Conservation (phyloP, 2,329 filamentous ascomycete species). For the Botrytis squamosa region DNA sequence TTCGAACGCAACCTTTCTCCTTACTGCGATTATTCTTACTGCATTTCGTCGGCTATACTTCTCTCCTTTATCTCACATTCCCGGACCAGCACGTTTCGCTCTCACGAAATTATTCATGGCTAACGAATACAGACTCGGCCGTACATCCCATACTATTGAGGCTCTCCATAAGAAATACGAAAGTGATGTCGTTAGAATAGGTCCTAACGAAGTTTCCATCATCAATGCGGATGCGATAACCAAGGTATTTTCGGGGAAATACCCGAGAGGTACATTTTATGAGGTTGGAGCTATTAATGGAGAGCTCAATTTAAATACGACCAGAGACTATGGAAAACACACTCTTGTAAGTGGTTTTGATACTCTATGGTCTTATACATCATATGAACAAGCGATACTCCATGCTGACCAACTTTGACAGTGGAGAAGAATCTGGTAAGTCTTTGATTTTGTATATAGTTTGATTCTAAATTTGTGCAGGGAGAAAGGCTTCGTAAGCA, state of each 20-base stretch:
- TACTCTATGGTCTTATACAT: background rate
- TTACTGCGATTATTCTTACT: conserved; percentile 20
- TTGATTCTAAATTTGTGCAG: background rate
- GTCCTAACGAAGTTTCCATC: conserved; percentile 34
- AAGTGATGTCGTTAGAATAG: conserved; percentile 29
- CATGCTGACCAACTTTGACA: background rate
- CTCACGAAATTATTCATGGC: conserved; percentile 30
- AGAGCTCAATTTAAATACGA: conserved; percentile 24
- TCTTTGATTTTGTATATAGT: background rate
- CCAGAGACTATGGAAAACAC: conserved; percentile 24
- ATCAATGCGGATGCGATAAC: conserved; percentile 30
- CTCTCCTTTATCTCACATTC: conserved; percentile 28
- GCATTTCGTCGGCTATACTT: conserved; percentile 27
- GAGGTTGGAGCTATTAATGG: conserved; percentile 24
- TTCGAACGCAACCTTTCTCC: conserved; percentile 21
- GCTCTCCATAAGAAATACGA: conserved; percentile 34
- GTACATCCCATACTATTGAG: conserved; percentile 21
- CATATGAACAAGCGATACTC: background rate
- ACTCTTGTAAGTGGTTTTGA: background rate
- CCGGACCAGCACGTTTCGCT: conserved; percentile 33
- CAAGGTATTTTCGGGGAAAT: conserved; percentile 26
- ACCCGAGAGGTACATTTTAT: conserved; percentile 25
- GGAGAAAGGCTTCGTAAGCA: conserved; percentile 25
- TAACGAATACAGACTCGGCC: conserved; percentile 25
- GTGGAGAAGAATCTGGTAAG: conserved; percentile 27